These are phyloP conservation scores for Kodamaea anthophila DNA, from an alignment of 1,139 yeast genomes.

Conservation along the genomic window DNA sequence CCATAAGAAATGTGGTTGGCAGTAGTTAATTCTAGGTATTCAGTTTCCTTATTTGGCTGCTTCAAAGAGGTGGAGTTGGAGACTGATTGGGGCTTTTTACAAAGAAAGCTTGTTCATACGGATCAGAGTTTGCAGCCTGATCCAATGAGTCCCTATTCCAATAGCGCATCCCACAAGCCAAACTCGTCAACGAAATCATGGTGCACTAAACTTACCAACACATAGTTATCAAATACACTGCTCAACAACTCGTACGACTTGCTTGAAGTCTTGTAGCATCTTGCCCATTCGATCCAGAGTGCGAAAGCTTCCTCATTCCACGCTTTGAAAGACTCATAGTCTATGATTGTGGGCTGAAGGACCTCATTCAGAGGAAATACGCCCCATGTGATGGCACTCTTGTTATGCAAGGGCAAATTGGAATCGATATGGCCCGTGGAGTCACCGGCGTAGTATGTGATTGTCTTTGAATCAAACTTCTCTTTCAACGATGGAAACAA, in stretches of 20 bases:
- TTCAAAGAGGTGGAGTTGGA: too few species aligned
- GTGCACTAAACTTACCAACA: constrained; percentile 76
- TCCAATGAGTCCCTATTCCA: constrained; percentile 20
- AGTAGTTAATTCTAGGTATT: too few species aligned
- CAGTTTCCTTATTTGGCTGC: too few species aligned
- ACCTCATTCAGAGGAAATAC: constrained; percentile 85
- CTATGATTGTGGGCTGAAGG: constrained; percentile 82
- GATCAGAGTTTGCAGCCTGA: too few species aligned
- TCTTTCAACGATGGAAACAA: constrained; percentile 48
- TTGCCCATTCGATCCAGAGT: constrained; percentile 90
- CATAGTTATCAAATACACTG: constrained; percentile 54
- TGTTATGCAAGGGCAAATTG: constrained; percentile 43
- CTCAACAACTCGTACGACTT: constrained; percentile 57
- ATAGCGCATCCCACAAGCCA: constrained; percentile 70
- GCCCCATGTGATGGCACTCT: constrained; percentile 93
- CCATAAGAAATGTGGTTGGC: too few species aligned
- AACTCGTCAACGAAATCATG: constrained; percentile 74
- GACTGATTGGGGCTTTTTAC: too few species aligned
- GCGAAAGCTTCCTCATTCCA: constrained; percentile 94
- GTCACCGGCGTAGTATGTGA: constrained; percentile 72
- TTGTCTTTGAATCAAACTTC: constrained; percentile 34
- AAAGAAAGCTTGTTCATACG: too few species aligned
- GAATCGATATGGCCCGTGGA: constrained; percentile 51
- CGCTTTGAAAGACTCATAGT: constrained; percentile 80
- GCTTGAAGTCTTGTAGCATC: constrained; percentile 58